Percentiles rank a stretch among this genome's conserved stretches.
Evolutionary conservation across 2,329 filamentous ascomycete genomes (phyloP).

Genomic region (Exutisphaerella laricina): DNA sequence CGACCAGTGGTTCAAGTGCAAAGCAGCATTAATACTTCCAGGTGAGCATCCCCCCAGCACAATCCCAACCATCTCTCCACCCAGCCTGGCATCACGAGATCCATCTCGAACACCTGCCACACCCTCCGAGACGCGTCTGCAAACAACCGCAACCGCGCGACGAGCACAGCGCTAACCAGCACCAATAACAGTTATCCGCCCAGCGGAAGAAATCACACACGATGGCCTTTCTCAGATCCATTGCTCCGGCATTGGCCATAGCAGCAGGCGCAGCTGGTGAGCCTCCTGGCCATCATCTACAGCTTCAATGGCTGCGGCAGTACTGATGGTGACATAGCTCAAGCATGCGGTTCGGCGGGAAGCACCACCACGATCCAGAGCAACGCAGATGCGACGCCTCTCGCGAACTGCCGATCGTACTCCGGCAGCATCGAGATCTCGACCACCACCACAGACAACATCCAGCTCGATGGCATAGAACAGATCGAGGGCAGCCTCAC

Average conservation of each 20-base stretch:
- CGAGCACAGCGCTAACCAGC: constrained; percentile 16
- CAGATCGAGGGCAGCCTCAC: constrained; percentile 54
- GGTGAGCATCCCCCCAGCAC: constrained; percentile 7
- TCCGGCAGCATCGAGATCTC: constrained; percentile 63
- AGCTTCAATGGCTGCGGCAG: constrained; percentile 19
- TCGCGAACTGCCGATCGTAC: constrained; percentile 63
- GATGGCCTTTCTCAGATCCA: constrained; percentile 53
- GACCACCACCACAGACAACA: constrained; percentile 48
- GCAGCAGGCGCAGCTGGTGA: constrained; percentile 50
- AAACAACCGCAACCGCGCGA: constrained; percentile 1
- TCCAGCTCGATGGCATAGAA: constrained; percentile 59
- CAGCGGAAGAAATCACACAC: constrained; percentile 15
- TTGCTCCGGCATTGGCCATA: constrained; percentile 53
- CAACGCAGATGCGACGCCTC: constrained; percentile 53
- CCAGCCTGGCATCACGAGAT: constrained; percentile 1
- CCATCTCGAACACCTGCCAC: neutral
- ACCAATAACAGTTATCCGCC: constrained; percentile 16
- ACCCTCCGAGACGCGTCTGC: constrained; percentile 5
- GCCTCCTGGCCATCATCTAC: constrained; percentile 13
- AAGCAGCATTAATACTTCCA: constrained; percentile 12
- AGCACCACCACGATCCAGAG: constrained; percentile 55
- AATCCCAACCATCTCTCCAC: constrained; percentile 1
- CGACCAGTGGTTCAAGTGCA: constrained; percentile 3
- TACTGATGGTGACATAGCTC: constrained; percentile 16
- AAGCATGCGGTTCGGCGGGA: constrained; percentile 36